phyloP scores from a whole-genome alignment of 306 rosid species.

The Bauhinia variegata region DNA sequence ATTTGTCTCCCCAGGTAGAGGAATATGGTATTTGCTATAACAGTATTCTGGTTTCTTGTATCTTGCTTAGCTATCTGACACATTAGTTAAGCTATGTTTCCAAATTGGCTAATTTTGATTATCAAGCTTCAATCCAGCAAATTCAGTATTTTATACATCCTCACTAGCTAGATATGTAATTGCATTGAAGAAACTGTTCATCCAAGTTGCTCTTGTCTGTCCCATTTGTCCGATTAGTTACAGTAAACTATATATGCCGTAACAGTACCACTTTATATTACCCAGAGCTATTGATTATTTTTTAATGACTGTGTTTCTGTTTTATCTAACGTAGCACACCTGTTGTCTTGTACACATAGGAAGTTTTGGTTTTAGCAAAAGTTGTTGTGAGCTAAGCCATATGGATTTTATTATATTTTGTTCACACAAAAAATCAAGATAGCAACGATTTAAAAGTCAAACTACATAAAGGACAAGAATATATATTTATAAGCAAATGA shows the following conservation, averaged over 20 bases:
- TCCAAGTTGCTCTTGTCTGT: not conserved
- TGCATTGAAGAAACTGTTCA: not conserved
- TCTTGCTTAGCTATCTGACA: too few relatives aligned
- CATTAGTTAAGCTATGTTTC: too few relatives aligned
- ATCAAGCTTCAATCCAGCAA: not conserved
- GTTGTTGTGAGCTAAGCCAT: not conserved
- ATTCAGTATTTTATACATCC: not conserved
- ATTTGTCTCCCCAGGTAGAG: too few relatives aligned
- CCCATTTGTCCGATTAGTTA: conserved; percentile 1
- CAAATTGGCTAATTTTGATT: not conserved
- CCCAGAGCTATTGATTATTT: too few relatives aligned
- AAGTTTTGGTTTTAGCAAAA: too few relatives aligned
- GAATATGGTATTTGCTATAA: too few relatives aligned
- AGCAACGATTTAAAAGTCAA: not conserved
- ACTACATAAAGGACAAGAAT: conserved; percentile 7
- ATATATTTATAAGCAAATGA: not conserved
- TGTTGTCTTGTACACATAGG: too few relatives aligned
- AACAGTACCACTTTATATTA: too few relatives aligned
- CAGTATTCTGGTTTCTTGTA: too few relatives aligned
- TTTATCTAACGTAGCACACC: too few relatives aligned
- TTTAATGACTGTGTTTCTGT: too few relatives aligned
- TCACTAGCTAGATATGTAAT: not conserved
- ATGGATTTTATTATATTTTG: not conserved
- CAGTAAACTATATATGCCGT: not conserved
- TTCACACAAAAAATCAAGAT: conserved; percentile 12